Conservation (phyloP, 768 basidiomycete species). For the Rubroboletus satanas region DNA sequence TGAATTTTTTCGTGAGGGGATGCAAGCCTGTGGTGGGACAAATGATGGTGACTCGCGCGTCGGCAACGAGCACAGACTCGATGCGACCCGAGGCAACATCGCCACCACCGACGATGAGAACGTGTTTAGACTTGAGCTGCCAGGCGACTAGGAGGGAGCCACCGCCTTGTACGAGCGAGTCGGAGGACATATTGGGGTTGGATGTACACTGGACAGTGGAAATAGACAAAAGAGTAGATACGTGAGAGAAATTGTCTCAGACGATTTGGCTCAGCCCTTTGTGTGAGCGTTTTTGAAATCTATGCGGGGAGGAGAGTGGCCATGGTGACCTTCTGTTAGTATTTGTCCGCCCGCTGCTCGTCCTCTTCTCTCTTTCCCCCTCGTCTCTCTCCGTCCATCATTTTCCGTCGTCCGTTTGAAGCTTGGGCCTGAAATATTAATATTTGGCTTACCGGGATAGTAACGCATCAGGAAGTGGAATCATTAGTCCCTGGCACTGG, state of each 20-base stretch:
- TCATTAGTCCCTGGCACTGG: background rate
- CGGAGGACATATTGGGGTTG: constrained; percentile 6
- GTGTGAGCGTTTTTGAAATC: background rate
- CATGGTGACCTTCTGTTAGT: constrained; percentile 17
- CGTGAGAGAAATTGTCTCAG: background rate
- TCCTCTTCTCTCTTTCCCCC: background rate
- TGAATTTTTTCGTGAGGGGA: constrained; percentile 49
- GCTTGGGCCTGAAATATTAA: background rate
- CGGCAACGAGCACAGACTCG: constrained; percentile 77
- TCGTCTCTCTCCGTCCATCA: background rate
- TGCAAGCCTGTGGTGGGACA: constrained; percentile 67
- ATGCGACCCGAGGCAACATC: constrained; percentile 87
- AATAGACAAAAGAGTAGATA: background rate
- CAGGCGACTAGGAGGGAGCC: constrained; percentile 88
- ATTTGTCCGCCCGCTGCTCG: background rate
- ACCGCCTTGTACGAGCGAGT: constrained; percentile 35
- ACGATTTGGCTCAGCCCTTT: background rate
- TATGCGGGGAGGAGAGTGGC: constrained; percentile 12
- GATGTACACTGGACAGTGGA: no score
- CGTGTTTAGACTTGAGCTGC: constrained; percentile 80
- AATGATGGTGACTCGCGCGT: constrained; percentile 75
- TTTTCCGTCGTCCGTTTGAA: background rate
- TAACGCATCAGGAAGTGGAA: constrained; percentile 5
- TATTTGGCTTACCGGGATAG: background rate
- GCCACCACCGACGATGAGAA: constrained; percentile 93